These are phyloP conservation scores for Ambrosia trifida DNA, from an alignment of 129 eudicot genomes.

Conservation along the genomic window DNA sequence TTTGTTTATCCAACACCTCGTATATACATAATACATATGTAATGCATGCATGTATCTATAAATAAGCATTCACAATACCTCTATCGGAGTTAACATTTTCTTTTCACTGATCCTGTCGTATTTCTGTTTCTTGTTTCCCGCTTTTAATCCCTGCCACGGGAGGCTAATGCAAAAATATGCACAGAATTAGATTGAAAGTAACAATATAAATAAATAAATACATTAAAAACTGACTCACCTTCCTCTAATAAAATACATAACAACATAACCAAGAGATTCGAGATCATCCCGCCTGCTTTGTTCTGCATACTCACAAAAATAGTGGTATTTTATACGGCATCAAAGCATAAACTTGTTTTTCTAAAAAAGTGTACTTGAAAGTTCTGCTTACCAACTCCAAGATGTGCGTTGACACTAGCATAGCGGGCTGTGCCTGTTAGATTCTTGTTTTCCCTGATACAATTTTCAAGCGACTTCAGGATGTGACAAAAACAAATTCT, in stretches of 20 bases:
- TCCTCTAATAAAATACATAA: constrained; percentile 98
- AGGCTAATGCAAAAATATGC: constrained; percentile 49
- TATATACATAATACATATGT: background rate
- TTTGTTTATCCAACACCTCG: background rate
- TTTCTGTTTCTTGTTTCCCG: constrained; percentile 96
- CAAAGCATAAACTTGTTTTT: background rate
- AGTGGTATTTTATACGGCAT: background rate
- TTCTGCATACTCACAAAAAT: constrained; percentile 44
- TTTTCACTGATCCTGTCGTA: constrained; percentile 94
- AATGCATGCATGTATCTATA: background rate
- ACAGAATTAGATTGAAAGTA: background rate
- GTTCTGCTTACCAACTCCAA: constrained; percentile 77
- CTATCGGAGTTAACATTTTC: constrained; percentile 89
- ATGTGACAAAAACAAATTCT: background rate
- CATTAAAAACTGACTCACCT: constrained; percentile 41
- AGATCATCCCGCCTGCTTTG: constrained; percentile 99
- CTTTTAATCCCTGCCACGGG: constrained; percentile 99
- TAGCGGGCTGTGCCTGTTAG: constrained; percentile 99
- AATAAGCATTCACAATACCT: constrained; percentile 40
- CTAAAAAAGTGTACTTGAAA: constrained; percentile 1
- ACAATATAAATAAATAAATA: background rate
- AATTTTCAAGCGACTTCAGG: constrained; percentile 13
- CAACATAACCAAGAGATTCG: constrained; percentile 97
- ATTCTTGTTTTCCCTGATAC: constrained; percentile 89
- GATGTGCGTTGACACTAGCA: constrained; percentile 97